Percentiles rank a stretch among this genome's conserved stretches.
Conservation (phyloP, 2,329 filamentous ascomycete genomes). For the Xylaria sp. region DNA sequence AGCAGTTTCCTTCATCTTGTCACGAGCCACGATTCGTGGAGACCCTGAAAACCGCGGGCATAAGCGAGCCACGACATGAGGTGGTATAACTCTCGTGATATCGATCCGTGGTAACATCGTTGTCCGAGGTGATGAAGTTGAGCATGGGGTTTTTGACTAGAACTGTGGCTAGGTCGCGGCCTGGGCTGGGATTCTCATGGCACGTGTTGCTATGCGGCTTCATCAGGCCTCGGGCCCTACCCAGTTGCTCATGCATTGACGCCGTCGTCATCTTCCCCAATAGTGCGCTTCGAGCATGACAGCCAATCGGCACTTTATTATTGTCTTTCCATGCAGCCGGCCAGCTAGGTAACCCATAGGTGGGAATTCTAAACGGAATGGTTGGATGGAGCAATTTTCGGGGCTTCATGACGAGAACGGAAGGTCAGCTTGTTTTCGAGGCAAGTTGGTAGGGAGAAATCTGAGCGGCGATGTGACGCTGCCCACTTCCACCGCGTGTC, state of each 20-base stretch:
- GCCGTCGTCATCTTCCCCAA: background rate
- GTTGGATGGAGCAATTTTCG: conserved; percentile 19
- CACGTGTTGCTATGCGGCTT: background rate
- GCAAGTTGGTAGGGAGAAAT: background rate
- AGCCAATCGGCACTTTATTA: conserved; percentile 1
- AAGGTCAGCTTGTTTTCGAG: conserved; percentile 10
- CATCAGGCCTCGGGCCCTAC: background rate
- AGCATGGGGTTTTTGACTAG: background rate
- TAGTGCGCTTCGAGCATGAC: background rate
- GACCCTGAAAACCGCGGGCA: background rate
- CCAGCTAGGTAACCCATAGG: background rate
- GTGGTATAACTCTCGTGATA: background rate
- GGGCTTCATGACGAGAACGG: conserved; percentile 7
- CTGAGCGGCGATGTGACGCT: conserved; percentile 1
- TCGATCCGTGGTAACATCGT: conserved; percentile 1
- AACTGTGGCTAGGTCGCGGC: background rate
- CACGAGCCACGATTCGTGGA: conserved; percentile 10
- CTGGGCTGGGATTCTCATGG: background rate
- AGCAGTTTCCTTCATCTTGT: conserved; percentile 4
- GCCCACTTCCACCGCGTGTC: background rate
- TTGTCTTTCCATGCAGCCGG: background rate
- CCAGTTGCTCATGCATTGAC: background rate
- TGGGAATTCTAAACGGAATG: background rate
- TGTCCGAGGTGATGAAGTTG: background rate
- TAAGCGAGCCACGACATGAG: background rate